Conservation (phyloP, 257 asterid genomes). For the Haberlea rhodopensis region DNA sequence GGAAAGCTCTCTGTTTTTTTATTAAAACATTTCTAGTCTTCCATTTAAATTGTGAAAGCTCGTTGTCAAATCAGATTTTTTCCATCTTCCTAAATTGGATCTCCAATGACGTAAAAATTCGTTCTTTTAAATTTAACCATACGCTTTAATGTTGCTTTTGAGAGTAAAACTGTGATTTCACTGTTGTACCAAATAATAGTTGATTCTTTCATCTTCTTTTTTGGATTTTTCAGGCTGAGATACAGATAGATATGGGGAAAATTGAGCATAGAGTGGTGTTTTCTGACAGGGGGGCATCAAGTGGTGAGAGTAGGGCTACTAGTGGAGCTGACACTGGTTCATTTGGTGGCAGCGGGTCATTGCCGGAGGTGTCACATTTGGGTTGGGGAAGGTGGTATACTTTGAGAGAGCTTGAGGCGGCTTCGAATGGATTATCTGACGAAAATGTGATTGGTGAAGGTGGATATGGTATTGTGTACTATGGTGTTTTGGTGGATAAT, state of each 20-base stretch:
- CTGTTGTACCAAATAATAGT: neutral
- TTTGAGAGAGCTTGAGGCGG: constrained; percentile 93
- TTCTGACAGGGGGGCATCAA: constrained; percentile 82
- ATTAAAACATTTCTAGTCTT: too few species aligned
- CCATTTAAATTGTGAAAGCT: too few species aligned
- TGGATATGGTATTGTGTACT: constrained; percentile 90
- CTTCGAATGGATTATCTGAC: constrained; percentile 81
- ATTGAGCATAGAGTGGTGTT: constrained; percentile 92
- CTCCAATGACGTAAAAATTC: neutral
- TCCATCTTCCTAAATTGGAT: neutral
- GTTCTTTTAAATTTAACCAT: neutral
- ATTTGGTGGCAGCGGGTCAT: constrained; percentile 66
- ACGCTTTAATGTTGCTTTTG: neutral
- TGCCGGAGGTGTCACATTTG: constrained; percentile 95
- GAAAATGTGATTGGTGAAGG: constrained; percentile 98
- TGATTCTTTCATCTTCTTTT: neutral
- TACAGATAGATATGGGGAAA: constrained; percentile 95
- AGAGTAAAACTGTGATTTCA: neutral
- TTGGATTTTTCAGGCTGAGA: constrained; percentile 57
- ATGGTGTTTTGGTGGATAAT: constrained; percentile 70
- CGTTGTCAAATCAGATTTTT: neutral
- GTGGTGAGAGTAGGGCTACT: constrained; percentile 90
- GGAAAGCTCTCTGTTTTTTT: too few species aligned
- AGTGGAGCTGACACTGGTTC: constrained; percentile 85
- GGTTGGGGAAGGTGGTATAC: constrained; percentile 99